phyloP scores from a whole-genome alignment of 139 green algal genomes.

The Volvox africanus region DNA sequence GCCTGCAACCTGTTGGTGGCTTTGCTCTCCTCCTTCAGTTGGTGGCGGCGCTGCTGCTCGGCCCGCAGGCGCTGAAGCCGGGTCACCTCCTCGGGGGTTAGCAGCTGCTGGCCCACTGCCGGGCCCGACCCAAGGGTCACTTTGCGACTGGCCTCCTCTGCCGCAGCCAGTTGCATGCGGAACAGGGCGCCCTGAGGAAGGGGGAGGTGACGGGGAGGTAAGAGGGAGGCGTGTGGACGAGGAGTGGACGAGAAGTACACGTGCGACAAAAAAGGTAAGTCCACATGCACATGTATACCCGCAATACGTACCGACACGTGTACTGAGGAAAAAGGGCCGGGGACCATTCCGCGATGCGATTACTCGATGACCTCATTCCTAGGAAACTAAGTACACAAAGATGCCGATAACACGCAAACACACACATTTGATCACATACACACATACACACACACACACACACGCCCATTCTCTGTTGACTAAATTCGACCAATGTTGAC shows the following conservation, averaged over 20 bases:
- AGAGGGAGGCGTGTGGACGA: background rate
- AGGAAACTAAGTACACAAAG: too few relatives aligned
- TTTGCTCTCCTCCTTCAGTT: constrained; percentile 34
- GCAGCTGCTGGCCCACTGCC: constrained; percentile 45
- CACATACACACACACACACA: too few relatives aligned
- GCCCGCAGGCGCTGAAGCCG: constrained; percentile 39
- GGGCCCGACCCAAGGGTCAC: constrained; percentile 40
- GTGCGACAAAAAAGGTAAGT: too few relatives aligned
- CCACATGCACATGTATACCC: too few relatives aligned
- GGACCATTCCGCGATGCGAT: too few relatives aligned
- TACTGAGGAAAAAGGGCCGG: too few relatives aligned
- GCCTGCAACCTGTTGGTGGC: constrained; percentile 20
- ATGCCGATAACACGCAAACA: too few relatives aligned
- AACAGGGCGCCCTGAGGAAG: constrained; percentile 66
- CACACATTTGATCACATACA: too few relatives aligned
- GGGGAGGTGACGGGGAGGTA: background rate
- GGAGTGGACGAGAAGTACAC: background rate
- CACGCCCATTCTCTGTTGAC: too few relatives aligned
- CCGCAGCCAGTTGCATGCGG: constrained; percentile 54
- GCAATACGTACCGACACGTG: too few relatives aligned
- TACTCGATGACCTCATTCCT: too few relatives aligned
- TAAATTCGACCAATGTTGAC: too few relatives aligned
- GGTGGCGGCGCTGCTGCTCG: constrained; percentile 52
- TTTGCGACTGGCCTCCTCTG: constrained; percentile 54
- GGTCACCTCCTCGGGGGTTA: constrained; percentile 22